phyloP scores from a whole-genome alignment of 106 monocot genomes.

The Allium sativum region DNA sequence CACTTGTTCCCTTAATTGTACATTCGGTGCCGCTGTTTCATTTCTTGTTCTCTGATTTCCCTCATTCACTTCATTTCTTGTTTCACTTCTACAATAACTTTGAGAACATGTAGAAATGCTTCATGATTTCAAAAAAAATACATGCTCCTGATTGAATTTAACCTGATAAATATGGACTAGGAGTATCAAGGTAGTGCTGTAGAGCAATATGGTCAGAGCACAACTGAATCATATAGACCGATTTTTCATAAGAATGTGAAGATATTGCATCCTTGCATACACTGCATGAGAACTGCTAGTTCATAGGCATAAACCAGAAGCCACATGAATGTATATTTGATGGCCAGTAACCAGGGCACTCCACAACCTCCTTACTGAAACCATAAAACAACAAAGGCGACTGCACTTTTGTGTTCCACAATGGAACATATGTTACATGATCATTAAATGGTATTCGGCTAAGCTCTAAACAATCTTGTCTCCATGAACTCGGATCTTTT shows the following conservation, averaged over 20 bases:
- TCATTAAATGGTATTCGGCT: constrained; percentile 69
- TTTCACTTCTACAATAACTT: too few species aligned
- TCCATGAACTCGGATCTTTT: constrained; percentile 89
- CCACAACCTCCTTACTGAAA: constrained; percentile 87
- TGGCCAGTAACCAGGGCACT: constrained; percentile 97
- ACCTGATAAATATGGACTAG: constrained; percentile 45
- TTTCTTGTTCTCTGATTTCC: too few species aligned
- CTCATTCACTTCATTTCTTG: too few species aligned
- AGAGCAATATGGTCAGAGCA: constrained; percentile 54
- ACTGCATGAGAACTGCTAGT: constrained; percentile 84
- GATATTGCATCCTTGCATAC: constrained; percentile 36
- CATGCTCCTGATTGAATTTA: constrained; percentile 94
- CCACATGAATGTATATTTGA: constrained; percentile 61
- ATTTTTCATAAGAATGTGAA: constrained; percentile 10
- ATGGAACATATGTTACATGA: constrained; percentile 80
- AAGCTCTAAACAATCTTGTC: constrained; percentile 59
- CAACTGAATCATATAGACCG: constrained; percentile 6
- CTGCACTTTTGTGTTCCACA: constrained; percentile 31
- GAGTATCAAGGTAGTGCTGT: constrained; percentile 37
- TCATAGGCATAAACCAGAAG: constrained; percentile 85
- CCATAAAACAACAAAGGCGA: constrained; percentile 90
- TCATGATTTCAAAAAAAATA: too few species aligned
- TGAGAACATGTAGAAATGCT: too few species aligned
- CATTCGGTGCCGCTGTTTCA: too few species aligned
- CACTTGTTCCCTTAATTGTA: too few species aligned